phyloP scores from a whole-genome alignment of 23 red algal species.

The Gracilariopsis chorda region DNA sequence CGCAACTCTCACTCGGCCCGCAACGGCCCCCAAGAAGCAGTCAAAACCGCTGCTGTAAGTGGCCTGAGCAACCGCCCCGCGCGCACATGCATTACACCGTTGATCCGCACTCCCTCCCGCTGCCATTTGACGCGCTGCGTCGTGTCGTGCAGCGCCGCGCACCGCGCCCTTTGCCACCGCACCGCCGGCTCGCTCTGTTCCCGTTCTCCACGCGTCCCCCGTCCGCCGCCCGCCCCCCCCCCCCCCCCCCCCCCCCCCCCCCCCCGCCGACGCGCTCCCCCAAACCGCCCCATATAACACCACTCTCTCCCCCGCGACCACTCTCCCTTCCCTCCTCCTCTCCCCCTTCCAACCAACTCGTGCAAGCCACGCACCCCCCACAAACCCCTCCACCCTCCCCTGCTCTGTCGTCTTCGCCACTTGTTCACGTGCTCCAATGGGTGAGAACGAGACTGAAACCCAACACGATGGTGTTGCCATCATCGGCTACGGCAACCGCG shows the following conservation, averaged over 20 bases:
- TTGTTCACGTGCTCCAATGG: background rate
- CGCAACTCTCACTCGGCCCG: no score
- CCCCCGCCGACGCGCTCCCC: background rate
- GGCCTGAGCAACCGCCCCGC: no score
- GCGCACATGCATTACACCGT: no score
- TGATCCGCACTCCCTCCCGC: no score
- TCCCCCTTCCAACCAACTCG: background rate
- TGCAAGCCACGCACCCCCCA: background rate
- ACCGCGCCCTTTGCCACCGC: background rate
- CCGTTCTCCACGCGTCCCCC: background rate
- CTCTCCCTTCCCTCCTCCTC: background rate
- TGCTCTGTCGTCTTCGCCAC: background rate
- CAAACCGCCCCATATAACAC: no score
- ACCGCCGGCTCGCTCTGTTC: background rate
- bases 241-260: background rate
- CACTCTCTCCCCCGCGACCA: no score
- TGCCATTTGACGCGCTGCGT: no score
- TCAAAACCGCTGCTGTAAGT: no score
- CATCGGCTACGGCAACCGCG: conserved; percentile 32
- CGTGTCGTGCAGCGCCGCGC: no score
- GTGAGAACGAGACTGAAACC: conserved; percentile 27
- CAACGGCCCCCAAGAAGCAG: no score
- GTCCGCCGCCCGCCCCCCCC: background rate
- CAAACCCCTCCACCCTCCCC: background rate
- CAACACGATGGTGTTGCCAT: conserved; percentile 27